Conservation (phyloP, 2,329 filamentous ascomycete species). For the Berkeleyomyces rouxiae region DNA sequence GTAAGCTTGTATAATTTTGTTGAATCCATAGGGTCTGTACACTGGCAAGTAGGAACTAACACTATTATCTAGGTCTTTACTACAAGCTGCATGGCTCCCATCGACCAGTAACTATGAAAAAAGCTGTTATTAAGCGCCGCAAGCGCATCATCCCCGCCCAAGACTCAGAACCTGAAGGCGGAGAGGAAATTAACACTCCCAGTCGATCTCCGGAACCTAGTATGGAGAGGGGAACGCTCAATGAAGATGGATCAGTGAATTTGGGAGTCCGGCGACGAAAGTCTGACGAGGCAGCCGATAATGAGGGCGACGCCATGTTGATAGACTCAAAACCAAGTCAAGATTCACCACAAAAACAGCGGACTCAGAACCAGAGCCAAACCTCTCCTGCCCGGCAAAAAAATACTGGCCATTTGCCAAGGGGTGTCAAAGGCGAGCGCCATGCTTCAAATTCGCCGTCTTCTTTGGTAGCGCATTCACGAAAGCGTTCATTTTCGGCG, state of each 20-base stretch:
- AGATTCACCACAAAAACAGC: background rate
- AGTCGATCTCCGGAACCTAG: constrained; percentile 23
- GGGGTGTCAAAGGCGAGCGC: constrained; percentile 25
- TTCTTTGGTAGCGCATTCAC: constrained; percentile 40
- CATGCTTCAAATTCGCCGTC: constrained; percentile 44
- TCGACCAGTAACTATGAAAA: constrained; percentile 96
- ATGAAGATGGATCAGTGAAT: constrained; percentile 49
- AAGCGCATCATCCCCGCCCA: constrained; percentile 82
- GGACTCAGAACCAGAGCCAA: background rate
- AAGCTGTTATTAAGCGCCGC: constrained; percentile 85
- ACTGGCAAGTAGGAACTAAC: background rate
- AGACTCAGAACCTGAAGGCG: constrained; percentile 30
- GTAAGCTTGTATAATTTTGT: constrained; percentile 36
- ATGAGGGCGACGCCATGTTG: constrained; percentile 1
- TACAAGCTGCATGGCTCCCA: constrained; percentile 92
- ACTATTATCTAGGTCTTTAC: constrained; percentile 54
- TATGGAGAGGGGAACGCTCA: constrained; percentile 38
- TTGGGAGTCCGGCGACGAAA: constrained; percentile 37
- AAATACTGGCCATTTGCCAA: background rate
- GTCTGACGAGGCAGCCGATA: constrained; percentile 17
- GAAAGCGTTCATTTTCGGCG: constrained; percentile 52
- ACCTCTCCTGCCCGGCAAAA: background rate
- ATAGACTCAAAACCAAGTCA: background rate
- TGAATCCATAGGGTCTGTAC: background rate
- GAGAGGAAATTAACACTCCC: constrained; percentile 29